A percentile compares a stretch with the other conserved stretches of the same genome.
phyloP scores from a whole-genome alignment of 2,329 filamentous ascomycete species.

The Ceratocystis cacaofunesta region DNA sequence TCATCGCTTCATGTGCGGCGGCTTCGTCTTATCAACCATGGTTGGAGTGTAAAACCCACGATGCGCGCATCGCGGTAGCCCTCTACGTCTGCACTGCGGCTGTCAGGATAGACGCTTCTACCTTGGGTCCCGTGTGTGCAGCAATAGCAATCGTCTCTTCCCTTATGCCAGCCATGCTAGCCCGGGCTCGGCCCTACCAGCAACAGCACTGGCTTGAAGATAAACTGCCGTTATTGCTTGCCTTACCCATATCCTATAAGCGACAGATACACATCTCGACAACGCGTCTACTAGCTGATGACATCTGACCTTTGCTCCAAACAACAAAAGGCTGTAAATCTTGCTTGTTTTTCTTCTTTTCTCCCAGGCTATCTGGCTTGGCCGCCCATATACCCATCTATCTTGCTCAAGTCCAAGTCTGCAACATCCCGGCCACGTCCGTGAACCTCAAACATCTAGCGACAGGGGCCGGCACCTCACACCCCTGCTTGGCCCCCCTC shows the following conservation, averaged over 20 bases:
- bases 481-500: neutral
- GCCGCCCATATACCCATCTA: neutral
- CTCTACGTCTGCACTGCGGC: neutral
- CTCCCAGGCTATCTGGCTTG: neutral
- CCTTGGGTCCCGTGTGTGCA: no score
- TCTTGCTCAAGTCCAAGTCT: neutral
- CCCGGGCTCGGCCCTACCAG: no score
- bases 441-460: conserved; percentile 13
- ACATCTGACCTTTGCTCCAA: no score
- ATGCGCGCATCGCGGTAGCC: neutral
- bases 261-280: no score
- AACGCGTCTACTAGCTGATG: no score
- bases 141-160: no score
- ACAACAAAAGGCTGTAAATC: no score
- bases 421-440: neutral
- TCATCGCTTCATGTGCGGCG: neutral
- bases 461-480: neutral
- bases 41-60: neutral
- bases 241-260: no score
- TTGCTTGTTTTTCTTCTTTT: neutral
- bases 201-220: no score
- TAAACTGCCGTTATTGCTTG: no score
- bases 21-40: neutral
- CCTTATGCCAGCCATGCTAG: no score
- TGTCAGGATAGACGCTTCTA: no score